Evolutionary conservation across 169 alveolate species (phyloP), one percentile per base, ranked within the genome.

Genomic region (Plasmodium coatneyi): DNA sequence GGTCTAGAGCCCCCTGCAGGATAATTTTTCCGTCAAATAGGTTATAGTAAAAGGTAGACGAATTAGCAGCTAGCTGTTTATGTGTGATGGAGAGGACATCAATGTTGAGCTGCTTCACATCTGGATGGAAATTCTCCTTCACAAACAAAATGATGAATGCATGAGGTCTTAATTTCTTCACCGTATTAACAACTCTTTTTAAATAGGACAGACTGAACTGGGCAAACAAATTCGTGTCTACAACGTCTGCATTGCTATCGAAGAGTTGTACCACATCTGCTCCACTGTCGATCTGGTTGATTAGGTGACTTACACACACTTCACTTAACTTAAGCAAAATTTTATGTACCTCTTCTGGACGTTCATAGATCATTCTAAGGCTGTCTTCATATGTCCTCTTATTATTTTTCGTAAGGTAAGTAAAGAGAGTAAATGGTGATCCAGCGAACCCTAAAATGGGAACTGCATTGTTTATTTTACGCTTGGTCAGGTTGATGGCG

Each of bases 371-470:
- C 43, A 89, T 86, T 79, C 95, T 86, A 32, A 96, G 84, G 78
- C 95, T 95, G 0, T 95, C 60, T 92, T 96, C 96, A 39, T 92
- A 92, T 30, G 87, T 92, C 39, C 95, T 84, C 71, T 93, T 60
- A 32, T 97, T 95, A 5, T 98, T 98, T 87, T 97, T 98, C 0
- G 97, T 93, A 96, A 97, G 93, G 84, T 96, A 97, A 19, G 96
- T 91, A 41, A 97, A 80, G 34, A 97, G 83, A 7, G 98, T 96
- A 92, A 96, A 96, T 19, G 98, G 98, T 0, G 97, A 98, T 9
- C 98, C 98, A 9, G 94, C 80, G 79, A 97, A 97, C 30, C 98
- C 98, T 43, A 97, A 82, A 25, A 97, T 49, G 49, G 98, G 98
- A 1, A 97, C 96, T 16, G 71, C 56, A 25, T 96, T 95, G 39